Conservation (phyloP, 148 eudicot genomes). For the Diospyros lotus region DNA sequence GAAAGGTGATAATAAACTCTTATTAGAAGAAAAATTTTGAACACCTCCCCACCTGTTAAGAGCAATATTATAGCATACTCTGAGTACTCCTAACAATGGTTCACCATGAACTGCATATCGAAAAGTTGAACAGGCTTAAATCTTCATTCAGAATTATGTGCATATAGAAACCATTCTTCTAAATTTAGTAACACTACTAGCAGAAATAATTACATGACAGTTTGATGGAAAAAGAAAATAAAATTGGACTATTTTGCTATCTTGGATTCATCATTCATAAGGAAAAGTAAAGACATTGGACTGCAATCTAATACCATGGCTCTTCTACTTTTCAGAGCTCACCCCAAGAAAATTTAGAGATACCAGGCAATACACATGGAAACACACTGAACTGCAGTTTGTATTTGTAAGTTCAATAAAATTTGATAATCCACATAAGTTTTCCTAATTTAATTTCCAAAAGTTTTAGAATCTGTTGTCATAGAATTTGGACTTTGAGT, state of each 20-base stretch:
- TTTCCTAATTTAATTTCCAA: not conserved
- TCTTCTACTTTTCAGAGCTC: not conserved
- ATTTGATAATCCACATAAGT: not conserved
- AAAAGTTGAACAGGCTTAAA: conserved; percentile 9
- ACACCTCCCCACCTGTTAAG: conserved; percentile 90
- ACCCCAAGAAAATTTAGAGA: conserved; percentile 1
- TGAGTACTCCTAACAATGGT: conserved; percentile 79
- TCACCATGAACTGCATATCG: conserved; percentile 89
- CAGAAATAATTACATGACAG: conserved; percentile 2
- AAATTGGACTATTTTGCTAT: not conserved
- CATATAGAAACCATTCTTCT: not conserved
- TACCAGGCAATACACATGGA: not conserved
- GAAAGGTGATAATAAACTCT: not conserved
- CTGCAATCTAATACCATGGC: not conserved
- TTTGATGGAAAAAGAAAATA: not conserved
- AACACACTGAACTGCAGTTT: not conserved
- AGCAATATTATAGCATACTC: conserved; percentile 96
- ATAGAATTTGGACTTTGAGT: not conserved
- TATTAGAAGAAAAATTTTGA: conserved; percentile 2
- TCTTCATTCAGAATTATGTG: not conserved
- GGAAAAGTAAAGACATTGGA: not conserved
- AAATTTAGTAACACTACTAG: not conserved
- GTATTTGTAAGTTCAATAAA: not conserved
- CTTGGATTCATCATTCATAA: conserved; percentile 1
- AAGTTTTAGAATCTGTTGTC: not conserved